These are phyloP conservation scores for Metarhizium album DNA, from an alignment of 2,329 filamentous ascomycete genomes.

Conservation along the genomic window DNA sequence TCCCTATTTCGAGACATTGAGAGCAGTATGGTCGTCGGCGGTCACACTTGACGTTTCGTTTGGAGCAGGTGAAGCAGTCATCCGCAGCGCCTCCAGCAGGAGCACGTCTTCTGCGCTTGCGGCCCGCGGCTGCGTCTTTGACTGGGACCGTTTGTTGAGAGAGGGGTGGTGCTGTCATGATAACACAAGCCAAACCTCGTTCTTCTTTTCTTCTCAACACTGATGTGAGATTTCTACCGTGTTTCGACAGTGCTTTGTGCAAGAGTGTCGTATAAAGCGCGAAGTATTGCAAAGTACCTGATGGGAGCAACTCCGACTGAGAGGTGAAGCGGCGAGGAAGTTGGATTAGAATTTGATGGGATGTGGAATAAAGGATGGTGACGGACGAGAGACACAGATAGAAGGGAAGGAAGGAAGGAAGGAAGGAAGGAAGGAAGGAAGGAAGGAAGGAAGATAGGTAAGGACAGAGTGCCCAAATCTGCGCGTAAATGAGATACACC, in stretches of 20 bases:
- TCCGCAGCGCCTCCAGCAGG: conserved; percentile 81
- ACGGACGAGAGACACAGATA: too few relatives aligned
- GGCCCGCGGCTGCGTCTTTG: conserved; percentile 41
- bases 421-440: neutral
- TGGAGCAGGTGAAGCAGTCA: conserved; percentile 90
- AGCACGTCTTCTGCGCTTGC: conserved; percentile 76
- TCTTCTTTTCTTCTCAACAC: neutral
- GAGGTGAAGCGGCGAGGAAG: neutral
- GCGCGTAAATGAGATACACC: neutral
- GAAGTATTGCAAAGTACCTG: neutral
- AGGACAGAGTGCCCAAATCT: neutral
- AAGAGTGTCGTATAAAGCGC: neutral
- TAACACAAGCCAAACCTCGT: conserved; percentile 4
- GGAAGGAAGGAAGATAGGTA: neutral
- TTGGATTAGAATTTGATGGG: too few relatives aligned
- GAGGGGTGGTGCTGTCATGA: conserved; percentile 40
- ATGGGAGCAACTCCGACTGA: neutral
- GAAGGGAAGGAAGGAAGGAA: neutral
- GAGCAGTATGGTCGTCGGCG: conserved; percentile 88
- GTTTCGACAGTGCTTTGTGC: neutral
- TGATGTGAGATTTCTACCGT: neutral
- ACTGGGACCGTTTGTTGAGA: conserved; percentile 31
- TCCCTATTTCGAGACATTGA: conserved; percentile 82
- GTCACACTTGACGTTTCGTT: conserved; percentile 77
- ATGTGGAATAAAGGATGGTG: too few relatives aligned